Base-by-base conservation (phyloP, 176 grass and related monocot species). In the Bromus sterilis region DNA sequence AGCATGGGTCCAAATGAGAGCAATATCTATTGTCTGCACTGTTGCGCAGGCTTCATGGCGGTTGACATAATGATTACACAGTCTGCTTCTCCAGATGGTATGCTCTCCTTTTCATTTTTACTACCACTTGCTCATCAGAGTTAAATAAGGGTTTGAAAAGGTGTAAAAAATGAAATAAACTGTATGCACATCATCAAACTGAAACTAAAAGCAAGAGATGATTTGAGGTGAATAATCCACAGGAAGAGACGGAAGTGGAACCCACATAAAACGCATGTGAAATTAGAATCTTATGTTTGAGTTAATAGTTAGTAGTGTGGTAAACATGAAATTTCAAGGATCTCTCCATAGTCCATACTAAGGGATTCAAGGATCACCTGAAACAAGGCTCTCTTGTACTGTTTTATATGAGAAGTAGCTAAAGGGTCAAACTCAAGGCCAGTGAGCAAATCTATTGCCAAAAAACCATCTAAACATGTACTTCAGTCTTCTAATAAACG, bases 201-300 rank as follows among this genome's bases (percentile, higher is more conserved):
- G 15, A 29, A 42, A 18, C 5, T 67, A 15, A 53, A 33, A 37
- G 12, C 20, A 46, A 42, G 30, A 80, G 7, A 36, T 33, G 43
- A 32, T 74, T 49, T 0, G 16, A 74, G 43, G n/a, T 77, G 75
- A 77, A 37, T 77, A 77, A 77, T 77, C 33, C 75, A 61, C 41
- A 41, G 26, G 32, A 68, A 64, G n/a, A 37, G 39, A 59, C 42
- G 79, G 53, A 73, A n/a, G n/a, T n/a, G n/a, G n/a, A n/a, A n/a
- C n/a, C n/a, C n/a, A n/a, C n/a, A n/a, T n/a, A n/a, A n/a, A n/a
- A n/a, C n/a, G n/a, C n/a, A n/a, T n/a, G n/a, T n/a, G n/a, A n/a
- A n/a, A 82, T 26, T 59, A 48, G 41, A 74, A 62, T 5, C 3
- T 59, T 42, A 37, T 30, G 16, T 72, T 59, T 8, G 25, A 24